Conservation (phyloP, 208 protist species). For the Strigomonas culicis region DNA sequence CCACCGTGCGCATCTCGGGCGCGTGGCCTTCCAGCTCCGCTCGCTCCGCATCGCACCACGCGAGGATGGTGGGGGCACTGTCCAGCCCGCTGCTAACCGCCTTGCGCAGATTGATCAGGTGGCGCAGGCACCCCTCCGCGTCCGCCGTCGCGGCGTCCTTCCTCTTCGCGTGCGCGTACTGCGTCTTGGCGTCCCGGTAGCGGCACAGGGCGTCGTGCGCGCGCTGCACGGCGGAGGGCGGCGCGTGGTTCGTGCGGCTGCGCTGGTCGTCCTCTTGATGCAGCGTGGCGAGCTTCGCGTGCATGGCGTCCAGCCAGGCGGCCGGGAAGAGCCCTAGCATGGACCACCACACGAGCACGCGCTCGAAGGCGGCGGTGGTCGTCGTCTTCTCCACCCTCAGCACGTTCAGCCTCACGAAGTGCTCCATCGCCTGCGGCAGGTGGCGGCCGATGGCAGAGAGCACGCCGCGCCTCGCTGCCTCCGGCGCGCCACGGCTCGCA, state of each 20-base stretch:
- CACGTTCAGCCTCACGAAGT: constrained; percentile 26
- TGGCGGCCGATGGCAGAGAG: constrained; percentile 49
- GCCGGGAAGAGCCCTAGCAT: constrained; percentile 74
- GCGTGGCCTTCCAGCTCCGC: constrained; percentile 31
- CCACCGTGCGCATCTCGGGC: constrained; percentile 9
- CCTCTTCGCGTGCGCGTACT: constrained; percentile 20
- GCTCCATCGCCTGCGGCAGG: constrained; percentile 45
- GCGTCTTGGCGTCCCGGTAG: constrained; percentile 66
- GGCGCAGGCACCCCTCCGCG: constrained; percentile 12
- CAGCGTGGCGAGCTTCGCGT: constrained; percentile 9
- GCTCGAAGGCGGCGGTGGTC: constrained; percentile 41
- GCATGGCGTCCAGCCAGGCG: constrained; percentile 62
- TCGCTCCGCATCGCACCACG: constrained; percentile 63
- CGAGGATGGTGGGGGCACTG: constrained; percentile 21
- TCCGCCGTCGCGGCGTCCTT: constrained; percentile 24
- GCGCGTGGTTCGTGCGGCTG: neutral
- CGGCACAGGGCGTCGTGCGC: constrained; percentile 43
- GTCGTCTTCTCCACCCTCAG: constrained; percentile 16
- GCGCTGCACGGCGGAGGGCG: constrained; percentile 35
- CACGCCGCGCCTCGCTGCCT: constrained; percentile 51
- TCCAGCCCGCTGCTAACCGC: constrained; percentile 41
- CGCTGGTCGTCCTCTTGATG: neutral
- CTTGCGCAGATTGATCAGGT: constrained; percentile 34
- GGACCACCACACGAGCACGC: constrained; percentile 70
- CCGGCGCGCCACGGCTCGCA: constrained; percentile 49